These are phyloP conservation scores for Scedosporium boydii DNA, from an alignment of 2,329 filamentous ascomycete species.

Conservation along the genomic window DNA sequence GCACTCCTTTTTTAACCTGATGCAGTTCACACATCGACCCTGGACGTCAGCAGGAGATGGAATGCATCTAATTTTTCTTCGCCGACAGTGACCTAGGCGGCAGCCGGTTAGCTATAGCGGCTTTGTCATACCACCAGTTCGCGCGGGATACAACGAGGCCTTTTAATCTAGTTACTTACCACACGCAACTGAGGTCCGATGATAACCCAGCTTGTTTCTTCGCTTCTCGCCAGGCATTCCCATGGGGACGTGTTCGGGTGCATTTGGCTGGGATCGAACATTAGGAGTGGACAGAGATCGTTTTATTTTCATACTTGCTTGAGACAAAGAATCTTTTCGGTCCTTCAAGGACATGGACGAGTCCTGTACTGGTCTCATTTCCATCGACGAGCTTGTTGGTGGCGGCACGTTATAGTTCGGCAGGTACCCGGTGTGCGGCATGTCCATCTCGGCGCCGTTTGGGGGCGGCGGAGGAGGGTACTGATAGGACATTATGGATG, in stretches of 20 bases:
- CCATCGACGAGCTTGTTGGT: constrained; percentile 21
- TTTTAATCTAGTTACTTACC: constrained; percentile 53
- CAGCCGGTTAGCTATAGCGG: not conserved
- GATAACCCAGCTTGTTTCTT: constrained; percentile 90
- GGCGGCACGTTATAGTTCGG: constrained; percentile 20
- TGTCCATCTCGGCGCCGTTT: constrained; percentile 30
- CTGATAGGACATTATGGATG: constrained; percentile 39
- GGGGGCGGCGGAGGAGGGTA: constrained; percentile 33
- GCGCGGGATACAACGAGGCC: not conserved
- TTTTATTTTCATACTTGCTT: constrained; percentile 30
- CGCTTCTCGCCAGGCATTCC: constrained; percentile 39
- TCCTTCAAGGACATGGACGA: constrained; percentile 23
- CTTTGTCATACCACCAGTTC: not conserved
- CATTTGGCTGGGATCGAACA: constrained; percentile 29
- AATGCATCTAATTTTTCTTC: constrained; percentile 88
- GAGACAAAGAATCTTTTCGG: constrained; percentile 26
- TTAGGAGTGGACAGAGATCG: constrained; percentile 41
- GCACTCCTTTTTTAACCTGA: constrained; percentile 88
- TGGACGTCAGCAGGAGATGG: constrained; percentile 62
- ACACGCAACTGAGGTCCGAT: constrained; percentile 89
- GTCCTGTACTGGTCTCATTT: constrained; percentile 14
- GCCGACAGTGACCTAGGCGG: constrained; percentile 70
- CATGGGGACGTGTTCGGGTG: constrained; percentile 23
- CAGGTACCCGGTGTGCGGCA: constrained; percentile 26
- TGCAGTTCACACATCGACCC: constrained; percentile 83